phyloP scores from a whole-genome alignment of 371 early-diverging fungal species.

The Funneliformis caledonium region DNA sequence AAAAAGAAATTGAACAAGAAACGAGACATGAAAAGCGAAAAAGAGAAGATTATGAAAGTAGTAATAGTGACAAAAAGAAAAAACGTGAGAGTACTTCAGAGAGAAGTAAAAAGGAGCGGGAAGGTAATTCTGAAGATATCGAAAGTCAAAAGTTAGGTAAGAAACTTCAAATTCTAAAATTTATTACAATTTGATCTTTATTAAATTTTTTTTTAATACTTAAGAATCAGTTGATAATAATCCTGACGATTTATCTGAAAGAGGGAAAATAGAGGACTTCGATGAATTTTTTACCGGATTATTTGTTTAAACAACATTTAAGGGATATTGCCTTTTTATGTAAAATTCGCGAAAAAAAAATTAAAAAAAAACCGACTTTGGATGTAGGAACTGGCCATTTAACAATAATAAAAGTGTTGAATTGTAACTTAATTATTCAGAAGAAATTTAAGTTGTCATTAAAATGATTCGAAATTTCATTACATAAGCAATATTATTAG shows the following conservation, averaged over 20 bases:
- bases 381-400: too few relatives aligned
- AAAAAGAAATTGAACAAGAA: neutral
- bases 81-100: neutral
- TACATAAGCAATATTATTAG: too few relatives aligned
- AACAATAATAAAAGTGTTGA: too few relatives aligned
- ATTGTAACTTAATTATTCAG: too few relatives aligned
- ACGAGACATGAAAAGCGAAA: neutral
- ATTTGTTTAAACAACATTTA: neutral
- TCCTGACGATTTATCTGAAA: neutral
- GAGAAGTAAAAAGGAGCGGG: neutral
- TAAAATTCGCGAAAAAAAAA: neutral
- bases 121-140: neutral
- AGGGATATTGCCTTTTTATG: neutral
- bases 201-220: neutral
- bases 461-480: too few relatives aligned
- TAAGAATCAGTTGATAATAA: neutral
- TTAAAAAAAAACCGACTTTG: too few relatives aligned
- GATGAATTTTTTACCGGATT: constrained; percentile 18
- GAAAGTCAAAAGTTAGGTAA: neutral
- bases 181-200: neutral
- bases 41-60: neutral
- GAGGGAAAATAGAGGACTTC: neutral
- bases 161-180: neutral
- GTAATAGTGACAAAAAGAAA: neutral
- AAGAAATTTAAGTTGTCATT: too few relatives aligned